Evolutionary conservation across 1,139 yeast species (phyloP), one percentile per base, ranked within the genome.

Genomic region (Kodamaea suecica): DNA sequence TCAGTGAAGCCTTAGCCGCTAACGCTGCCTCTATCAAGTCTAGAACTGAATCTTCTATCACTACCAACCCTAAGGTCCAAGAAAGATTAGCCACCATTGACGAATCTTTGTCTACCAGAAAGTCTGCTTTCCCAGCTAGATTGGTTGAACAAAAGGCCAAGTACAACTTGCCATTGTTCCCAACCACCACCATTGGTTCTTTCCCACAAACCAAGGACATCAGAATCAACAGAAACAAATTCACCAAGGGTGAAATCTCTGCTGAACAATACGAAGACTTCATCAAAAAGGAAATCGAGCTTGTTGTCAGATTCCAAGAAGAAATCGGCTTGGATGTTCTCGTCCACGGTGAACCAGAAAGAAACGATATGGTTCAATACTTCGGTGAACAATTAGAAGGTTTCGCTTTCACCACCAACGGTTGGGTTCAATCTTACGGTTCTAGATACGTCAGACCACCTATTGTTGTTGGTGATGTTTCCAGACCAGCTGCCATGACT

Each of bases 351-450:
- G 98, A 92, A 77, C 98, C 98, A 70, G 98, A 94, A 80, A 86
- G 98, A 83, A 92, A 92, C 76, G 98, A 92, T 77, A 92, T 92
- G 98, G 98, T 92, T 61, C 98, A 92, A 78, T 92, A 92, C 83
- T 92, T 92, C 53, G 98, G 98, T 78, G 98, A 92, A 77, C 88
- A 87, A 78, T 78, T 92, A 66, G 84, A 86, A 64, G 98, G 98
- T 67, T 92, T 85, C 67, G 95, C 95, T 53, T 92, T 92, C 80
- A 92, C 98, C 70, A 77, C 86, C 57, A 87, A 87, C 80, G 98
- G 98, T 73, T 92, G 98, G 98, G 98, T 92, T 56, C 98, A 92
- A 80, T 92, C 98, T 53, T 92, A 90, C 70, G 98, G 98, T 78
- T 90, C 98, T 52, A 86, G 98, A 78, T 92, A 92, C 72, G 98